phyloP scores from a whole-genome alignment of 2,329 filamentous ascomycete genomes.

The Diaporthe sp. region DNA sequence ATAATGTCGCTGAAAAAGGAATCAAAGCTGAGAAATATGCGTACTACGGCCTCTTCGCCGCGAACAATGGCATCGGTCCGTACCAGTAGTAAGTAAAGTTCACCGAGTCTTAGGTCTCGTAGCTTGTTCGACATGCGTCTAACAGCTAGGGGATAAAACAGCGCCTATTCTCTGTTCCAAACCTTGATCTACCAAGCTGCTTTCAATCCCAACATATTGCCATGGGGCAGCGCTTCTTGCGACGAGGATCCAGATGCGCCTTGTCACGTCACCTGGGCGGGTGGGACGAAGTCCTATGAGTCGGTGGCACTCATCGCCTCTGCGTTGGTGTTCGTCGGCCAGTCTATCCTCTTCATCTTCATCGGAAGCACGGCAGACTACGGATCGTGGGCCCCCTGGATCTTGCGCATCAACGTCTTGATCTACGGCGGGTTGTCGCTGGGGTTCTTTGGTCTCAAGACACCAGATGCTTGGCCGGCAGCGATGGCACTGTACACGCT shows the following conservation, averaged over 20 bases:
- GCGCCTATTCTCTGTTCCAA: constrained; percentile 17
- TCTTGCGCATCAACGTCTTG: constrained; percentile 1
- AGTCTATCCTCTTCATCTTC: constrained; percentile 20
- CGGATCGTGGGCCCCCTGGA: constrained; percentile 12
- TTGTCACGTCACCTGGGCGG: constrained; percentile 3
- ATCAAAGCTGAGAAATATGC: constrained; percentile 10
- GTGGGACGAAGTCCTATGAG: constrained; percentile 13
- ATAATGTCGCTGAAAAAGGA: not conserved
- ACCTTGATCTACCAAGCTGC: constrained; percentile 17
- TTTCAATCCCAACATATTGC: constrained; percentile 14
- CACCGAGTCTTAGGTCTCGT: not conserved
- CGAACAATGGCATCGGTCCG: constrained; percentile 22
- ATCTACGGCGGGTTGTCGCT: constrained; percentile 10
- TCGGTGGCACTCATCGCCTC: constrained; percentile 19
- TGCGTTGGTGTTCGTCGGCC: not conserved
- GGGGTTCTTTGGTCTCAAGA: constrained; percentile 13
- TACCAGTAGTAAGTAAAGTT: constrained; percentile 12
- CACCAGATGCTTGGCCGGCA: constrained; percentile 13
- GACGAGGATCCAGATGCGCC: constrained; percentile 24
- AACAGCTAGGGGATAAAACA: not conserved
- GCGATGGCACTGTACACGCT: constrained; percentile 7
- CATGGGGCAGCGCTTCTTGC: constrained; percentile 15
- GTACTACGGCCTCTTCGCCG: constrained; percentile 18
- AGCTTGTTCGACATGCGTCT: not conserved
- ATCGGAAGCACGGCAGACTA: constrained; percentile 26